A percentile compares a stretch with the other conserved stretches of the same genome.
Conservation (phyloP, 805 yeast genomes). For the Candida broadrunensis region DNA sequence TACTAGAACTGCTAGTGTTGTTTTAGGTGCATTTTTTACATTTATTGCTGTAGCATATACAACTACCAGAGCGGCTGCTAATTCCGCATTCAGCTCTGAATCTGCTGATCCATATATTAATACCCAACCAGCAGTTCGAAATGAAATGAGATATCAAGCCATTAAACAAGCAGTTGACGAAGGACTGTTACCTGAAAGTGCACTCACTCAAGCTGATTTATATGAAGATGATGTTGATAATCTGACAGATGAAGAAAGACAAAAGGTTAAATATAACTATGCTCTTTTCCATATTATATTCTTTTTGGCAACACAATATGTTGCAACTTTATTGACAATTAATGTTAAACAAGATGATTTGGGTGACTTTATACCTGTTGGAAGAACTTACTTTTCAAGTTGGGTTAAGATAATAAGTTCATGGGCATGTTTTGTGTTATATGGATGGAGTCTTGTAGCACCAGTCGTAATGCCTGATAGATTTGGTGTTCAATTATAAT, state of each 20-base stretch:
- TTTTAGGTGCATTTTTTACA: constrained; percentile 90
- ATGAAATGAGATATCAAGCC: constrained; percentile 82
- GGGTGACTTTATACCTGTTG: constrained; percentile 94
- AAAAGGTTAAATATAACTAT: constrained; percentile 76
- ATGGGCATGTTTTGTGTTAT: constrained; percentile 84
- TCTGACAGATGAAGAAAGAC: constrained; percentile 56
- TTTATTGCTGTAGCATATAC: constrained; percentile 95
- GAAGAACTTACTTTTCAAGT: constrained; percentile 90
- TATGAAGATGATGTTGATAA: constrained; percentile 44
- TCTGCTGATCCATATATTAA: constrained; percentile 41
- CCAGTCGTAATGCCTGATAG: constrained; percentile 91
- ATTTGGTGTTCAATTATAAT: constrained; percentile 44
- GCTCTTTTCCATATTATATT: constrained; percentile 86
- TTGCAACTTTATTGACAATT: constrained; percentile 88
- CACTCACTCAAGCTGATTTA: constrained; percentile 70
- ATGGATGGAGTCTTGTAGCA: constrained; percentile 89
- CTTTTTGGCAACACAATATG: constrained; percentile 94
- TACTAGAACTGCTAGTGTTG: constrained; percentile 82
- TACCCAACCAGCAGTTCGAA: constrained; percentile 52
- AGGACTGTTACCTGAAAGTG: constrained; percentile 92
- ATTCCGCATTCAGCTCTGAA: constrained; percentile 40
- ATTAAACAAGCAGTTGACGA: constrained; percentile 92
- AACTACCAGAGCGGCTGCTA: constrained; percentile 92
- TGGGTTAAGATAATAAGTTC: constrained; percentile 93
- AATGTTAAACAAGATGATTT: constrained; percentile 80